Percentiles rank a stretch among this genome's conserved stretches.
These are phyloP conservation scores for Porphyridium purpureum DNA, from an alignment of 23 red algal species.

Conservation along the genomic window DNA sequence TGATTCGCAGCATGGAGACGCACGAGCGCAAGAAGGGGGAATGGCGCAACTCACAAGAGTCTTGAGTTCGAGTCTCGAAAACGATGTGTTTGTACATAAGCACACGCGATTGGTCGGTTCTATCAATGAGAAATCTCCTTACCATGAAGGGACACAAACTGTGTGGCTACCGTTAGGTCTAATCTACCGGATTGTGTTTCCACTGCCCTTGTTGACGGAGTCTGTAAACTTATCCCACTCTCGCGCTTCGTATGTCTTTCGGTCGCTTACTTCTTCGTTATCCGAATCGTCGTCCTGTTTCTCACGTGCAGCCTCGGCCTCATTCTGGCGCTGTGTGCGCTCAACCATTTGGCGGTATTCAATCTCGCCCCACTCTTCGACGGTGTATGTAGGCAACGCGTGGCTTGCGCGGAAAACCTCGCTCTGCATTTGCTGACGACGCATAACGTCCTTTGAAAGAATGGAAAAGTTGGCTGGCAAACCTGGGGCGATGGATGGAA, in stretches of 20 bases:
- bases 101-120: too few relatives aligned
- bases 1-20: too few relatives aligned
- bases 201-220: conserved; percentile 61
- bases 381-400: conserved; percentile 52
- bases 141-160: too few relatives aligned
- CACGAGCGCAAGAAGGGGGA: too few relatives aligned
- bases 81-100: too few relatives aligned
- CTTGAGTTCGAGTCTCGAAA: too few relatives aligned
- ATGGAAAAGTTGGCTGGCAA: conserved; percentile 47
- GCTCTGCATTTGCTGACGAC: conserved; percentile 8
- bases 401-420: conserved; percentile 40
- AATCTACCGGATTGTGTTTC: conserved; percentile 71
- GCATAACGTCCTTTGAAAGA: conserved; percentile 14
- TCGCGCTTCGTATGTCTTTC: conserved; percentile 28
- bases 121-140: too few relatives aligned
- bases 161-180: too few relatives aligned
- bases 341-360: conserved; percentile 13
- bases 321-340: conserved; percentile 19
- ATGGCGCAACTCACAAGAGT: too few relatives aligned
- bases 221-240: conserved; percentile 80
- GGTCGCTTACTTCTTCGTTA: conserved; percentile 32
- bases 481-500: conserved; percentile 1
- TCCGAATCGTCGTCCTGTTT: conserved; percentile 30
- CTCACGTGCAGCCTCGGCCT: conserved; percentile 11
- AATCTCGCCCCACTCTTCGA: conserved; percentile 72